phyloP scores from a whole-genome alignment of 208 protist species.

The Leishmania guyanensis region DNA sequence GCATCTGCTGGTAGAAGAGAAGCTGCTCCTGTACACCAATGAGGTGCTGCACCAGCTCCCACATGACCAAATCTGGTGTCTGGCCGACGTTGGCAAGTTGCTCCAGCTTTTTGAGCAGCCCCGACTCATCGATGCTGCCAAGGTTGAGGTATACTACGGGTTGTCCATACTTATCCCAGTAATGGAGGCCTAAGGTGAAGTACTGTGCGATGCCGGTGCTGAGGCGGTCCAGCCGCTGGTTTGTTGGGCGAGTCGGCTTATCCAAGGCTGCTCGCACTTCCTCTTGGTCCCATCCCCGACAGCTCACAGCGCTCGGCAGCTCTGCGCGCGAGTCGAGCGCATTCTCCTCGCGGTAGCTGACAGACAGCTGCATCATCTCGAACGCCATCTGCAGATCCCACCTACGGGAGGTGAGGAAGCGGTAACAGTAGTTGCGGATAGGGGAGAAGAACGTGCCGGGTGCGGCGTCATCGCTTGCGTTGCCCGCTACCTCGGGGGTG shows the following conservation, averaged over 20 bases:
- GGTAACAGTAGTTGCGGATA: conserved; percentile 46
- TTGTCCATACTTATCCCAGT: conserved; percentile 43
- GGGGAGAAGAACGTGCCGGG: conserved; percentile 30
- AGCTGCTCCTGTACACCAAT: conserved; percentile 46
- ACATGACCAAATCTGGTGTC: conserved; percentile 2
- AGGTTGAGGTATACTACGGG: conserved; percentile 43
- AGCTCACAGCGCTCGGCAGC: conserved; percentile 39
- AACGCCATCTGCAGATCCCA: conserved; percentile 62
- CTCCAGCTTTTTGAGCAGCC: conserved; percentile 29
- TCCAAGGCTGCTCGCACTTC: conserved; percentile 14
- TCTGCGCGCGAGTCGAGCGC: conserved; percentile 40
- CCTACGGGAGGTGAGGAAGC: conserved; percentile 42
- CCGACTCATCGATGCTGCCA: conserved; percentile 27
- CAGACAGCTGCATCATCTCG: conserved; percentile 37
- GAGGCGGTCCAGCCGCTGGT: conserved; percentile 29
- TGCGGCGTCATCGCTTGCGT: not conserved
- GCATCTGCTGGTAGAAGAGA: conserved; percentile 25
- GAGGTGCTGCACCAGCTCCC: conserved; percentile 42
- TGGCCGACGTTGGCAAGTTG: conserved; percentile 18
- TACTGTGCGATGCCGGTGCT: conserved; percentile 20
- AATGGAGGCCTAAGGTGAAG: conserved; percentile 35
- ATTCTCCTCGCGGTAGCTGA: conserved; percentile 38
- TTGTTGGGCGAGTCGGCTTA: not conserved
- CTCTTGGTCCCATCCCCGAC: conserved; percentile 52
- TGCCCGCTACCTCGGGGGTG: not conserved